These are phyloP conservation scores for Aspergillus flavus DNA, from an alignment of 2,329 filamentous ascomycete species.

Conservation along the genomic window DNA sequence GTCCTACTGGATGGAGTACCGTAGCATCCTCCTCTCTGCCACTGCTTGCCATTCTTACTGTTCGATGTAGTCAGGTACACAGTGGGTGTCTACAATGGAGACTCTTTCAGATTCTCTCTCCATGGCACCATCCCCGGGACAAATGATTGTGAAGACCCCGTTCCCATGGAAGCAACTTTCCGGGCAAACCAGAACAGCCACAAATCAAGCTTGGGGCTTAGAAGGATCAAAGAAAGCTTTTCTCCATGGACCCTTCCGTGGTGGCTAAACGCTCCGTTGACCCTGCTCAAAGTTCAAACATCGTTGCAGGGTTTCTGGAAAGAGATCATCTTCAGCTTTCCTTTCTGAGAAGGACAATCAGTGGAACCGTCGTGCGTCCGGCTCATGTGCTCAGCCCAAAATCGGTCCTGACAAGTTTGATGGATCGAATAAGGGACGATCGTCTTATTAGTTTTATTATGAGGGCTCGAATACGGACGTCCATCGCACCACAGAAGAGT, in stretches of 20 bases:
- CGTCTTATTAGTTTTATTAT: constrained; percentile 1
- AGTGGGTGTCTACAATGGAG: neutral
- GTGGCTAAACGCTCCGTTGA: constrained; percentile 11
- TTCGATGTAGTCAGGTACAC: neutral
- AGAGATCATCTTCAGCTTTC: constrained; percentile 22
- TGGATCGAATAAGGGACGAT: constrained; percentile 17
- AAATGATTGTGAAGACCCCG: neutral
- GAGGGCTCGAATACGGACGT: neutral
- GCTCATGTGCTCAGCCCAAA: constrained; percentile 13
- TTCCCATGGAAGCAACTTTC: neutral
- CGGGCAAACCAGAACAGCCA: neutral
- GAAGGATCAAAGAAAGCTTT: constrained; percentile 13
- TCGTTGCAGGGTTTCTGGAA: constrained; percentile 21
- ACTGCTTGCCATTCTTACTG: neutral
- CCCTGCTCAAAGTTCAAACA: constrained; percentile 11
- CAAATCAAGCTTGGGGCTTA: neutral
- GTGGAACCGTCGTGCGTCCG: constrained; percentile 27
- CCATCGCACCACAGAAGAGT: neutral
- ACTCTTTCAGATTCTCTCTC: neutral
- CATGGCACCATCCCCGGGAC: neutral
- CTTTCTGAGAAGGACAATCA: constrained; percentile 30
- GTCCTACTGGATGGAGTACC: neutral
- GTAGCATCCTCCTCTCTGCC: neutral
- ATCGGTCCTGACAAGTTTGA: constrained; percentile 12
- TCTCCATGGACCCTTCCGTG: constrained; percentile 7